A percentile compares a stretch with the other conserved stretches of the same genome.
Conservation (phyloP, 2,329 filamentous ascomycete species). For the Colletotrichum salicis region DNA sequence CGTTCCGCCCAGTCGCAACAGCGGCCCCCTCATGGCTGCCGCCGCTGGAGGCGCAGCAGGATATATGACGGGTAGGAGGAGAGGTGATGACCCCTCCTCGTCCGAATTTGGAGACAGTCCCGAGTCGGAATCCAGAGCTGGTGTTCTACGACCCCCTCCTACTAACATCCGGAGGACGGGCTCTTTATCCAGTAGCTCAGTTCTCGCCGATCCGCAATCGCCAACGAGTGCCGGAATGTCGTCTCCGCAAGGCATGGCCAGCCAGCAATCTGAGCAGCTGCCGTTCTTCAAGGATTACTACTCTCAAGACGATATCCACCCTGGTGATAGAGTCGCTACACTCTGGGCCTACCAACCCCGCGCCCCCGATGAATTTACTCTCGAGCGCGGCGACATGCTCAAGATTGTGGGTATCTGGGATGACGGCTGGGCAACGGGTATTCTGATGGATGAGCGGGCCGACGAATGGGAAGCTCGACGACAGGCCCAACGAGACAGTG, state of each 20-base stretch:
- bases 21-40: conserved; percentile 43
- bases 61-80: conserved; percentile 57
- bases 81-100: conserved; percentile 69
- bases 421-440: conserved; percentile 96
- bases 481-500: conserved; percentile 88
- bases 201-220: conserved; percentile 78
- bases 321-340: conserved; percentile 87
- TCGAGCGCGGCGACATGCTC: conserved; percentile 97
- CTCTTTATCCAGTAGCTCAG: conserved; percentile 89
- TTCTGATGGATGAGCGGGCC: conserved; percentile 82
- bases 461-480: conserved; percentile 88
- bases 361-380: conserved; percentile 89
- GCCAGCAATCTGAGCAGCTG: conserved; percentile 94
- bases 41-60: conserved; percentile 58
- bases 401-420: conserved; percentile 99
- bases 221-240: conserved; percentile 80
- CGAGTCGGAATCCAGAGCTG: conserved; percentile 68
- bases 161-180: conserved; percentile 76
- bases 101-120: conserved; percentile 79
- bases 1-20: conserved; percentile 50
- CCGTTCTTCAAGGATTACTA: conserved; percentile 99
- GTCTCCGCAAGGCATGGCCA: conserved; percentile 83
- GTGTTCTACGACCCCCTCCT: conserved; percentile 68
- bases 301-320: conserved; percentile 94
- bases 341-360: conserved; percentile 98